phyloP scores from a whole-genome alignment of 2,329 filamentous ascomycete genomes.

The Ophiostoma himal-ulmi region DNA sequence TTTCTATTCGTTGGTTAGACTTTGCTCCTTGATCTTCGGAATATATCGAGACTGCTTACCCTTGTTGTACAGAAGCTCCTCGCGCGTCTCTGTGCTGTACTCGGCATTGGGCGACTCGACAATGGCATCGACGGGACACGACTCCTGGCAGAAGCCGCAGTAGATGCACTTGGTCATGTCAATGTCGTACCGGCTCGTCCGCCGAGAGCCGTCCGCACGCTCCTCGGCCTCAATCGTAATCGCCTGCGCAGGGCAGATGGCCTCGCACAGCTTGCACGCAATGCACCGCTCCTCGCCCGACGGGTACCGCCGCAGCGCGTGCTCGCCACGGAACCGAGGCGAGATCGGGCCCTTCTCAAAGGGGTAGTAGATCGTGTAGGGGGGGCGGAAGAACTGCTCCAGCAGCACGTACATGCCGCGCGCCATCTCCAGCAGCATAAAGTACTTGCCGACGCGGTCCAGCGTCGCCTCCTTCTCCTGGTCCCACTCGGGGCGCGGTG shows the following conservation, averaged over 20 bases:
- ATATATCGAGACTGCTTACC: constrained; percentile 35
- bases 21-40: too few relatives aligned
- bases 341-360: constrained; percentile 99
- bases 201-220: constrained; percentile 87
- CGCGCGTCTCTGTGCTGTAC: constrained; percentile 63
- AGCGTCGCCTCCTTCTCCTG: constrained; percentile 69
- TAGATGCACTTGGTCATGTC: constrained; percentile 99
- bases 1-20: constrained; percentile 48
- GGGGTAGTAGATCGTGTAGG: constrained; percentile 98
- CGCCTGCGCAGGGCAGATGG: constrained; percentile 93
- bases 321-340: constrained; percentile 94
- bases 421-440: constrained; percentile 91
- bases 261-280: constrained; percentile 98
- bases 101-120: constrained; percentile 59
- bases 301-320: constrained; percentile 91
- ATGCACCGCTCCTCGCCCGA: constrained; percentile 98
- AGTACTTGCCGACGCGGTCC: constrained; percentile 86
- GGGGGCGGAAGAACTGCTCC: constrained; percentile 97
- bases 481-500: constrained; percentile 70
- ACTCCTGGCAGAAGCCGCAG: constrained; percentile 98
- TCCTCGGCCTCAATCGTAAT: constrained; percentile 99
- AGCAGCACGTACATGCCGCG: constrained; percentile 96
- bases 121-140: constrained; percentile 93
- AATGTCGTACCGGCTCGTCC: constrained; percentile 96
- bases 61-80: constrained; percentile 98